Percentiles rank a stretch among this genome's conserved stretches.
These are phyloP conservation scores for Paecilomyces sp. DNA, from an alignment of 2,329 filamentous ascomycete species.

Conservation along the genomic window DNA sequence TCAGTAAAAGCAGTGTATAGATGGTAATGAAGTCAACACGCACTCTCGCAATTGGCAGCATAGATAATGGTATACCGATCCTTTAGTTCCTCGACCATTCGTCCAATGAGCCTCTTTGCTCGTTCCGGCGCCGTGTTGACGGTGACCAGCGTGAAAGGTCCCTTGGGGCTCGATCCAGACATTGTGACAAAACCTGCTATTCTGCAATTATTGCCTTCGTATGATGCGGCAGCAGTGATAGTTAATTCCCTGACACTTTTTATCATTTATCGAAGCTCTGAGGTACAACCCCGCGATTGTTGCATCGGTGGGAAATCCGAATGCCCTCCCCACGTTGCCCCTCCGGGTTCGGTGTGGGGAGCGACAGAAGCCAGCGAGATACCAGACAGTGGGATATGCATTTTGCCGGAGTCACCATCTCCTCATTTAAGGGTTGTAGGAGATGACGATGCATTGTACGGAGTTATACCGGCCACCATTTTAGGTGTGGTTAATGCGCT, in stretches of 20 bases:
- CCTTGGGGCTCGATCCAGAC: conserved; percentile 30
- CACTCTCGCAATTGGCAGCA: conserved; percentile 56
- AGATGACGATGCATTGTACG: background rate
- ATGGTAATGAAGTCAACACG: conserved; percentile 12
- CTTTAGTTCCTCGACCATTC: conserved; percentile 54
- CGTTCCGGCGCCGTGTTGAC: conserved; percentile 62
- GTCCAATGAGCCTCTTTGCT: conserved; percentile 56
- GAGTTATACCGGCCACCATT: background rate
- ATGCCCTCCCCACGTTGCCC: background rate
- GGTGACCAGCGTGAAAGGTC: conserved; percentile 58
- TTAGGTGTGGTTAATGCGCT: background rate
- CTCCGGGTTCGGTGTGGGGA: background rate
- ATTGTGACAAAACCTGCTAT: background rate
- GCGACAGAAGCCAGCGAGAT: background rate
- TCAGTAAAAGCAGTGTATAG: background rate
- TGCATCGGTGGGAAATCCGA: background rate
- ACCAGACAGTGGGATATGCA: background rate
- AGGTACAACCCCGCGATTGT: conserved; percentile 3
- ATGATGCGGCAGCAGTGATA: background rate
- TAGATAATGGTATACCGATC: conserved; percentile 58
- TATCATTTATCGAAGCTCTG: background rate
- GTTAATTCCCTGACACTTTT: background rate
- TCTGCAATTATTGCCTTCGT: background rate
- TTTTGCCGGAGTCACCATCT: background rate
- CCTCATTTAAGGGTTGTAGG: background rate